phyloP scores from a whole-genome alignment of 441 rosid genomes.

The Capsella rubella region DNA sequence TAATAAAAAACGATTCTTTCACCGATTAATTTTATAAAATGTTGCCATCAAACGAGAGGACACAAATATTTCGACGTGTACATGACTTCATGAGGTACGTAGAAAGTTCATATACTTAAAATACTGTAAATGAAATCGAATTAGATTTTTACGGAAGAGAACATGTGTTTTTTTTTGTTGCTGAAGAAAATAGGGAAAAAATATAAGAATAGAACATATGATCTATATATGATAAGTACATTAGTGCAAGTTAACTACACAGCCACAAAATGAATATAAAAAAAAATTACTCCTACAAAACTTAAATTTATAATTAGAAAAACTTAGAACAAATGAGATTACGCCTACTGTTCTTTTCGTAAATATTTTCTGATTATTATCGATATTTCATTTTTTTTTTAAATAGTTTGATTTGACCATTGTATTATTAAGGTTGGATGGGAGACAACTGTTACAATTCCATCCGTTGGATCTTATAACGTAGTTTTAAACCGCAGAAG shows the following conservation, averaged over 20 bases:
- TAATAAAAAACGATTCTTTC: neutral
- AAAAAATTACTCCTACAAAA: neutral
- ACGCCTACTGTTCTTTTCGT: too few relatives aligned
- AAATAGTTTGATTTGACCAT: too few relatives aligned
- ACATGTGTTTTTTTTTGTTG: too few relatives aligned
- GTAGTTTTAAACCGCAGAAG: slow-evolving; percentile 29
- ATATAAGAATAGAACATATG: too few relatives aligned
- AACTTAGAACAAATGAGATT: too few relatives aligned
- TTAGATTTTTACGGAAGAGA: too few relatives aligned
- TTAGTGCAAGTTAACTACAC: neutral
- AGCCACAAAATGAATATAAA: neutral
- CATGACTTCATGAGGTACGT: neutral
- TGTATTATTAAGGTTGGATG: too few relatives aligned
- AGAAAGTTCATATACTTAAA: neutral
- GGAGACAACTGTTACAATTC: neutral
- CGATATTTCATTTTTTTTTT: too few relatives aligned
- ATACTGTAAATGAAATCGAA: neutral
- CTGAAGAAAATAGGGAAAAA: too few relatives aligned
- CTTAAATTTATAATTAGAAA: neutral
- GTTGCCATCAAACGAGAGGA: slow-evolving; percentile 27
- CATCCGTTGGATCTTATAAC: neutral
- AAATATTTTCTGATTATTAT: too few relatives aligned
- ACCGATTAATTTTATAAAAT: slow-evolving; percentile 15
- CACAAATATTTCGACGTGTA: slow-evolving; percentile 20
- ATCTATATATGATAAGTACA: too few relatives aligned